Evolutionary conservation across 139 green algal genomes (phyloP), one percentile per base, ranked within the genome.

Genomic region (Monoraphidium neglectum): DNA sequence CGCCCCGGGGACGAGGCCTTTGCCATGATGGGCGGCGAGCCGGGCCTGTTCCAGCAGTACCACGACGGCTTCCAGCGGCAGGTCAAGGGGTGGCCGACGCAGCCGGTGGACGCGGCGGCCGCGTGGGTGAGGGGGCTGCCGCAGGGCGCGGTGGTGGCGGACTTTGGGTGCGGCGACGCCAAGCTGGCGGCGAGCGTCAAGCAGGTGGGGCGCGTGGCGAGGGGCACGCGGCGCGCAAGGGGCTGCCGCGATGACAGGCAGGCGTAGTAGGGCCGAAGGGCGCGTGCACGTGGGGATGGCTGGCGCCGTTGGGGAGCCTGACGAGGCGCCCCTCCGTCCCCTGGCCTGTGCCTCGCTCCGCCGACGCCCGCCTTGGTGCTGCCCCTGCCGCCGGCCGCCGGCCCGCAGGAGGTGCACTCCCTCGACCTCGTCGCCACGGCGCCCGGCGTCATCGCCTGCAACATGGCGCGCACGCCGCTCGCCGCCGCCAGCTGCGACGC

Each of bases 111-210:
- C 49, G 71, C 88, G 32, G 90, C 90, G 32, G 84, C 92, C 4
- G 28, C 40, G 30, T 98, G 89, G 88, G 77, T 98, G 32, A 37
- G 10, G 43, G 35, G 74, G 74, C 56, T 72, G 35, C 79, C 87
- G 2, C 2, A 69, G 32, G 28, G 57, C 23, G 71, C 76, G 67
- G 78, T 85, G 24, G 93, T 97, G 30, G 95, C 92, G 0, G 96
- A 99, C 84, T 97, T 98, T 82, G 96, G 96, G 4, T 99, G 96
- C 77, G 96, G 96, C 0, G 93, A 99, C 65, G 94, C 94, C 4
- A 68, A 84, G 79, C 86, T 98, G 53, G 92, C 91, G 1, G 66
- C 70, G 38, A 78, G 33, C 12, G 87, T 88, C 54, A 35, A 81
- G 61, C 88, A 96, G 80, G 84, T n/a, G n/a, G n/a, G n/a, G n/a